A percentile compares a stretch with the other conserved stretches of the same genome.
Conservation (phyloP, 306 rosid species). For the Sicyos baderoa region DNA sequence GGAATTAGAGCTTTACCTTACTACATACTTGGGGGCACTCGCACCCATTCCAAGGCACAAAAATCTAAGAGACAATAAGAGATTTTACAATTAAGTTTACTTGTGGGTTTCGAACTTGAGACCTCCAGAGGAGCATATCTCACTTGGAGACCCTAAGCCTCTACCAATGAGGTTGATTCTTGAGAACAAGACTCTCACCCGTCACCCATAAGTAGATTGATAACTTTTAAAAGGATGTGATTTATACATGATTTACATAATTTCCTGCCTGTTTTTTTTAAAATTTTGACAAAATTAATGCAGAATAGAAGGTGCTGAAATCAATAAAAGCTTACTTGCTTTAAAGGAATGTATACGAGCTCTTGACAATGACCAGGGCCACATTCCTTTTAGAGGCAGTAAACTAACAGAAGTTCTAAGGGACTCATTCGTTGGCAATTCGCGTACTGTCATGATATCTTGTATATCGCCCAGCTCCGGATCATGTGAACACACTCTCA, state of each 20-base stretch:
- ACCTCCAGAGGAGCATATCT: too few relatives aligned
- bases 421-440: slow-evolving; percentile 92
- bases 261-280: slow-evolving; percentile 20
- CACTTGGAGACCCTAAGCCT: too few relatives aligned
- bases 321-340: slow-evolving; percentile 97
- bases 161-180: too few relatives aligned
- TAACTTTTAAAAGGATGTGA: neutral
- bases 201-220: neutral
- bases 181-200: neutral
- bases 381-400: slow-evolving; percentile 98
- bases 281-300: slow-evolving; percentile 28
- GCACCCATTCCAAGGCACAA: too few relatives aligned
- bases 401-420: slow-evolving; percentile 95
- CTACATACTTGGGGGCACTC: too few relatives aligned
- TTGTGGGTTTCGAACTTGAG: too few relatives aligned
- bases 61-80: too few relatives aligned
- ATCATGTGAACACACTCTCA: slow-evolving; percentile 94
- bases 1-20: too few relatives aligned
- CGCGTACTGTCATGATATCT: slow-evolving; percentile 97
- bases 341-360: slow-evolving; percentile 97
- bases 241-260: too few relatives aligned
- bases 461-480: slow-evolving; percentile 99
- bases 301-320: slow-evolving; percentile 99
- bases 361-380: slow-evolving; percentile 98
- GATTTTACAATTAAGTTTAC: too few relatives aligned